These are phyloP conservation scores for Blumeriella jaapii DNA, from an alignment of 2,329 filamentous ascomycete genomes.

Conservation along the genomic window DNA sequence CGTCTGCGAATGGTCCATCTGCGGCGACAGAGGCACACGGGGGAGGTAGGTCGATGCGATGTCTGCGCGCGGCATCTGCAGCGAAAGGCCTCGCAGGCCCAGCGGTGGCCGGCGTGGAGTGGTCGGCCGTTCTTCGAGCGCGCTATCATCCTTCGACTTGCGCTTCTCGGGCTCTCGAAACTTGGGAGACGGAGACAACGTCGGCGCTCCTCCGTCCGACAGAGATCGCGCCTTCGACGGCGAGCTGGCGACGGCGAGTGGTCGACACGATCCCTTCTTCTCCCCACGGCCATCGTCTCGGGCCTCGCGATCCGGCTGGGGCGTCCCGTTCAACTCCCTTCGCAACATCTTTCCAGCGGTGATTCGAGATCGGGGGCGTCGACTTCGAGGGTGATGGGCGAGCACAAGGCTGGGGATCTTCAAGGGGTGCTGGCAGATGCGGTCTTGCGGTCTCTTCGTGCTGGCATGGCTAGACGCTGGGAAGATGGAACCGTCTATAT, in stretches of 20 bases:
- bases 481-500: not conserved
- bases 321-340: constrained; percentile 15
- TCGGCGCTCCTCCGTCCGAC: constrained; percentile 24
- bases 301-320: constrained; percentile 5
- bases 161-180: constrained; percentile 25
- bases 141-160: constrained; percentile 26
- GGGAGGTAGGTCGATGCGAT: constrained; percentile 39
- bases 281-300: constrained; percentile 5
- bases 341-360: constrained; percentile 13
- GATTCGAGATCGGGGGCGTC: not conserved
- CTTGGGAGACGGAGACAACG: constrained; percentile 26
- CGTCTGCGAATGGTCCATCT: constrained; percentile 71
- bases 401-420: constrained; percentile 9
- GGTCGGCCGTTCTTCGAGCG: constrained; percentile 36
- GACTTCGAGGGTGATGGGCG: constrained; percentile 1
- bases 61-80: constrained; percentile 55
- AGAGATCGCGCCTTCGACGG: constrained; percentile 26
- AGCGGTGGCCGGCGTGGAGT: constrained; percentile 62
- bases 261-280: constrained; percentile 5
- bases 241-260: constrained; percentile 16
- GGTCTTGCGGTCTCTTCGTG: not conserved
- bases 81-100: constrained; percentile 50
- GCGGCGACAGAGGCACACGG: constrained; percentile 65
- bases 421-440: not conserved
- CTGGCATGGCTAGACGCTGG: constrained; percentile 1